Evolutionary conservation across 768 basidiomycete species (phyloP).

Genomic region (Mycena haematopus): DNA sequence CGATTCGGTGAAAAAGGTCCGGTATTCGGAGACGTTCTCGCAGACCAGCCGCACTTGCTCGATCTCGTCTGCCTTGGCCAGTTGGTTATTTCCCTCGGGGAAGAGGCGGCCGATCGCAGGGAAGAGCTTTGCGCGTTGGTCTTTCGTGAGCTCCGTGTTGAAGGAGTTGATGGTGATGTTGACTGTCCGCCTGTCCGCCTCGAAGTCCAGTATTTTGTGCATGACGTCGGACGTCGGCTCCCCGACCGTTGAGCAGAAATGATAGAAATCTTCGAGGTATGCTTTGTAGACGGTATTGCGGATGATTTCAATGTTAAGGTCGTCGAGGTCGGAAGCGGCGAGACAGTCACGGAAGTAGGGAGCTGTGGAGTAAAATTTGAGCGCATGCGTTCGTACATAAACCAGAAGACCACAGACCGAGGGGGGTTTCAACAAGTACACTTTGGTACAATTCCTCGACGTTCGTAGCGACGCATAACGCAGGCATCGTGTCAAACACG

Average conservation of each 20-base stretch:
- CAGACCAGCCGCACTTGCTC: slow-evolving; percentile 90
- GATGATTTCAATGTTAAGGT: slow-evolving; percentile 99
- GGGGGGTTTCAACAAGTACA: slow-evolving; percentile 95
- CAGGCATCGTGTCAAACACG: slow-evolving; percentile 98
- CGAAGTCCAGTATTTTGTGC: slow-evolving; percentile 91
- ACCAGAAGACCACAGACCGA: slow-evolving; percentile 64
- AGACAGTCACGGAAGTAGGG: slow-evolving; percentile 97
- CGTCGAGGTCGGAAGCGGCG: slow-evolving; percentile 94
- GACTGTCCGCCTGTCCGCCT: slow-evolving; percentile 95
- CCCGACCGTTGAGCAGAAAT: slow-evolving; percentile 79
- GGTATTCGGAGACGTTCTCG: slow-evolving; percentile 90
- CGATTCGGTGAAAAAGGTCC: slow-evolving; percentile 81
- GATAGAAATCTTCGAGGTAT: slow-evolving; percentile 96
- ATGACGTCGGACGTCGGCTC: slow-evolving; percentile 91
- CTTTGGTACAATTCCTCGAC: slow-evolving; percentile 98
- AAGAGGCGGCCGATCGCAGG: slow-evolving; percentile 92
- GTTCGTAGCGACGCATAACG: slow-evolving; percentile 97
- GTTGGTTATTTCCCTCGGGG: slow-evolving; percentile 93
- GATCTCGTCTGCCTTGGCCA: slow-evolving; percentile 93
- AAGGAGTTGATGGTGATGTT: slow-evolving; percentile 99
- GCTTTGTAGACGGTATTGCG: slow-evolving; percentile 99
- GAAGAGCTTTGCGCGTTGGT: slow-evolving; percentile 93
- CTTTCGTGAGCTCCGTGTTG: slow-evolving; percentile 92
- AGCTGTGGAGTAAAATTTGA: slow-evolving; percentile 48
- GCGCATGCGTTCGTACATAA: slow-evolving; percentile 1